Conservation (phyloP, 306 rosid genomes). For the Oxytropis ochrocephala region DNA sequence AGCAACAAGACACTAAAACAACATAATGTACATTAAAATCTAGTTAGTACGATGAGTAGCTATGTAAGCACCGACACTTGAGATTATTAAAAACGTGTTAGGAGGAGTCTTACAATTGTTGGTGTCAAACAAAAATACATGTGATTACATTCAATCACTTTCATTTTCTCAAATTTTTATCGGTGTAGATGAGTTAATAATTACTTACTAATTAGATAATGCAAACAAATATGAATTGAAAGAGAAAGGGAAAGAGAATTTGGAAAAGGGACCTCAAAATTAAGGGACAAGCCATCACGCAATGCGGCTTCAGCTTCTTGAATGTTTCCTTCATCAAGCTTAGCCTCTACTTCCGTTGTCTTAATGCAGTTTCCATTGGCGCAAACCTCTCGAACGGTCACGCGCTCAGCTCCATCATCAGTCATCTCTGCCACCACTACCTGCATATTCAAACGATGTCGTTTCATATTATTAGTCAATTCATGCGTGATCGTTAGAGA, state of each 20-base stretch:
- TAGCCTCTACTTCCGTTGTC: constrained; percentile 64
- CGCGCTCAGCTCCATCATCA: constrained; percentile 47
- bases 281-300: constrained; percentile 82
- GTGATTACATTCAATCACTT: too few relatives aligned
- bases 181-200: not conserved
- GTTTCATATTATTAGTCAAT: not conserved
- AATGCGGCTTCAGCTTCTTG: constrained; percentile 82
- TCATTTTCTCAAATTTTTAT: too few relatives aligned
- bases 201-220: not conserved
- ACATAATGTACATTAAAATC: too few relatives aligned
- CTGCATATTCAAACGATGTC: not conserved
- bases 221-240: not conserved
- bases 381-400: constrained; percentile 38
- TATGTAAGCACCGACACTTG: too few relatives aligned
- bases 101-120: too few relatives aligned
- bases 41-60: not conserved
- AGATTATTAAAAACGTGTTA: too few relatives aligned
- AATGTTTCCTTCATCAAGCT: constrained; percentile 86
- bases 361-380: constrained; percentile 66
- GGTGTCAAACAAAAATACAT: too few relatives aligned
- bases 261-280: constrained; percentile 54
- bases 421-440: constrained; percentile 20
- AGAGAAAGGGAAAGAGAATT: not conserved
- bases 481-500: too few relatives aligned
- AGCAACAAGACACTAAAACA: not conserved